Evolutionary conservation across 805 yeast species (phyloP).

Genomic region (Kluyveromyces siamensis): DNA sequence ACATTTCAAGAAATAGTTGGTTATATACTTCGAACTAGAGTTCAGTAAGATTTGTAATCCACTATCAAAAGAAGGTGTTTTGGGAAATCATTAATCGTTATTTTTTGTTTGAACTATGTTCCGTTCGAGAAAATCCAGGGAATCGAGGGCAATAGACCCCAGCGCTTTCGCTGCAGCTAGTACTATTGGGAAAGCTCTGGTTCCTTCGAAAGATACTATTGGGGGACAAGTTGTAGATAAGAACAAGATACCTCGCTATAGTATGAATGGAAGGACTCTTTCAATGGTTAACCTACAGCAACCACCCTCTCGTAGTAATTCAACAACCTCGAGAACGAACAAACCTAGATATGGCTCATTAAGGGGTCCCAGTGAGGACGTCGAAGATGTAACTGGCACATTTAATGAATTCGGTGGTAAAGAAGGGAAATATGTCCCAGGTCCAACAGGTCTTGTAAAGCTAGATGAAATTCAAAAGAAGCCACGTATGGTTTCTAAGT

Average conservation of each 20-base stretch:
- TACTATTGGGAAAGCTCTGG: conserved; percentile 41
- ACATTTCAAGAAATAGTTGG: background rate
- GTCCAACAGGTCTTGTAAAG: conserved; percentile 17
- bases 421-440: conserved; percentile 21
- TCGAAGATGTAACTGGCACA: conserved; percentile 22
- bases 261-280: conserved; percentile 7
- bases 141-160: conserved; percentile 21
- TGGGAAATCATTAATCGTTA: background rate
- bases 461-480: conserved; percentile 3
- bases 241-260: conserved; percentile 17
- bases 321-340: background rate
- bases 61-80: too few relatives aligned
- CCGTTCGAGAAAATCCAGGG: conserved; percentile 9
- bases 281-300: conserved; percentile 4
- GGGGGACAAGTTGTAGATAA: conserved; percentile 20
- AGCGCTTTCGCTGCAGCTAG: conserved; percentile 59
- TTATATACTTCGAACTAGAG: too few relatives aligned
- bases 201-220: conserved; percentile 8
- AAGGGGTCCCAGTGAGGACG: conserved; percentile 1
- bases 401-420: conserved; percentile 29
- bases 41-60: too few relatives aligned
- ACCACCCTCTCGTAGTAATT: conserved; percentile 3
- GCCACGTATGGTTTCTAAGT: conserved; percentile 49
- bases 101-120: conserved; percentile 4
- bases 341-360: conserved; percentile 1